Evolutionary conservation across 2,329 filamentous ascomycete genomes (phyloP).

Genomic region (Sclerotinia nivalis): DNA sequence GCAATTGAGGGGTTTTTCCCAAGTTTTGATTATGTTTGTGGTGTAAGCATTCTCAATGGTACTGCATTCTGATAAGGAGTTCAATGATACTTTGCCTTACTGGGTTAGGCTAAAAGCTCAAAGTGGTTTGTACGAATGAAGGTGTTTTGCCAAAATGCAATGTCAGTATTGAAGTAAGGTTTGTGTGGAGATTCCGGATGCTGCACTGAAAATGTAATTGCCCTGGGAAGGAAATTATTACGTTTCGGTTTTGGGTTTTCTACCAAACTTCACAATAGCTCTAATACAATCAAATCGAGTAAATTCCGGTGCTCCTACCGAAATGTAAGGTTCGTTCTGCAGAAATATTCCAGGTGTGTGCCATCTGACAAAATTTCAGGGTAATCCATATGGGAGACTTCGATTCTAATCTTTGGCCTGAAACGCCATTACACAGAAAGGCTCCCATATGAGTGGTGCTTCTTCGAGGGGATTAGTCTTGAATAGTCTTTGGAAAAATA

Average conservation of each 20-base stretch:
- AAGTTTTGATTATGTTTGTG: slow-evolving; percentile 1
- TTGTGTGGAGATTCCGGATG: background rate
- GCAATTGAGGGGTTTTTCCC: background rate
- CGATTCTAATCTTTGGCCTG: background rate
- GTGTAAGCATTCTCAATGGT: background rate
- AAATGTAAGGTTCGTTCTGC: background rate
- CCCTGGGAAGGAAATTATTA: background rate
- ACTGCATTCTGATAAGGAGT: background rate
- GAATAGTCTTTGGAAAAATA: background rate
- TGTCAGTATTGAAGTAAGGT: background rate
- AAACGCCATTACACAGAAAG: background rate
- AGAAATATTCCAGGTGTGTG: background rate
- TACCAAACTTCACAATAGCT: background rate
- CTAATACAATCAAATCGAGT: background rate
- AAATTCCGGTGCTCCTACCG: slow-evolving; percentile 10
- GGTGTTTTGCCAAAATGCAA: background rate
- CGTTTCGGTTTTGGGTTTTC: background rate
- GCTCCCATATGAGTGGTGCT: background rate
- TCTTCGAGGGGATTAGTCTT: background rate
- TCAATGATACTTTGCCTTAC: background rate
- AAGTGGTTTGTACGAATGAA: background rate
- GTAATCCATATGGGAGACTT: background rate
- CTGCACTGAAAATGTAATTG: background rate
- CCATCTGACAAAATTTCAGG: background rate
- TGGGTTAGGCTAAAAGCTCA: background rate